Conservation (phyloP, 176 grass and related monocot genomes). For the Oropetium thomaeum region DNA sequence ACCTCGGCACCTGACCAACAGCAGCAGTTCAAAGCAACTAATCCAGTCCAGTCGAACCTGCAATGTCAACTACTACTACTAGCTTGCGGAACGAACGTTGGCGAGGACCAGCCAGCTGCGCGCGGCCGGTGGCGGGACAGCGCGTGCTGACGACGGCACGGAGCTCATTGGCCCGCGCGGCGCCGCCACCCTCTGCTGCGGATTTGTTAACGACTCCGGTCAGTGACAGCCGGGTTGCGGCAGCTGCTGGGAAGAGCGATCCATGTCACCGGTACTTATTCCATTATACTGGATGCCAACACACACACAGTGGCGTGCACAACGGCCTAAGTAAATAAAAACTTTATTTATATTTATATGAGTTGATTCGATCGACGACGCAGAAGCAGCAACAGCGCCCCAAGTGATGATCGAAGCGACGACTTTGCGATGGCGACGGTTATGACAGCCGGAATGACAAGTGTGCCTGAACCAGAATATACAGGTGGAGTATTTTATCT, state of each 20-base stretch:
- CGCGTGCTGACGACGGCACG: not conserved
- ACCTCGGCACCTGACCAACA: not conserved
- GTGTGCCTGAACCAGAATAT: not conserved
- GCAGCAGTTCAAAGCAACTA: not conserved
- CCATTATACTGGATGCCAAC: no score
- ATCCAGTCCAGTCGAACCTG: not conserved
- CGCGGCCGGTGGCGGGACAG: conserved; percentile 11
- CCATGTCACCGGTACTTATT: no score
- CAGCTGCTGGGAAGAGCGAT: not conserved
- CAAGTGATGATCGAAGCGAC: not conserved
- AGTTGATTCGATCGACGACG: no score
- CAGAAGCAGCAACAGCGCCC: no score
- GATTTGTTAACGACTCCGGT: not conserved
- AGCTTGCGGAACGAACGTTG: no score
- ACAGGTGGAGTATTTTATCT: not conserved
- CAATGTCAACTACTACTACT: conserved; percentile 23
- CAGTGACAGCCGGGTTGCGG: not conserved
- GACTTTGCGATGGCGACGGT: conserved; percentile 15
- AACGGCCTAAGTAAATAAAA: not conserved
- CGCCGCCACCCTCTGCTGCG: not conserved
- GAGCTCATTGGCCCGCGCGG: not conserved
- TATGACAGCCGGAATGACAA: not conserved
- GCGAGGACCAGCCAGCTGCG: not conserved
- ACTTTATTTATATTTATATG: not conserved
- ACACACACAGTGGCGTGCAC: not conserved